Conservation (phyloP, 306 rosid genomes). For the Ormosia emarginata region DNA sequence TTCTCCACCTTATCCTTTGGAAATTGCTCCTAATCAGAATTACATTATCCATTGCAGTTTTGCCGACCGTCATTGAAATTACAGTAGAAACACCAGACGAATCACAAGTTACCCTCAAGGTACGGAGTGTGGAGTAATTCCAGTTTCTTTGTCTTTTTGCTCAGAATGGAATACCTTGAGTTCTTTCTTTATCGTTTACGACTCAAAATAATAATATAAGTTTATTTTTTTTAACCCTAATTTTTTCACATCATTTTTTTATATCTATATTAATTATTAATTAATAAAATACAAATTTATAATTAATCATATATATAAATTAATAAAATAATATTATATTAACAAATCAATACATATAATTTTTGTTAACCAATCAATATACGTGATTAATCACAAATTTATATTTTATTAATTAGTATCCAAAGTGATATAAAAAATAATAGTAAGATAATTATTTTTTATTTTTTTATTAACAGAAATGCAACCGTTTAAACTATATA, state of each 20-base stretch:
- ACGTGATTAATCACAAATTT: too few species aligned
- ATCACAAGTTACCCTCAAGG: constrained; percentile 80
- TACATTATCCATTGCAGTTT: constrained; percentile 45
- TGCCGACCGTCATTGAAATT: constrained; percentile 79
- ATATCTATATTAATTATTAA: too few species aligned
- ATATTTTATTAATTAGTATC: too few species aligned
- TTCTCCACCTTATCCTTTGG: constrained; percentile 22
- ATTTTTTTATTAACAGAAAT: not conserved
- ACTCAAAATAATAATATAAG: not conserved
- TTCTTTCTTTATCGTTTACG: not conserved
- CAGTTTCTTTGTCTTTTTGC: not conserved
- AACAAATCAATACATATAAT: too few species aligned
- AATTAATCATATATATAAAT: too few species aligned
- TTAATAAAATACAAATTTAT: too few species aligned
- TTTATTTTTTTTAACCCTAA: too few species aligned
- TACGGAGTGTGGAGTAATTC: constrained; percentile 7
- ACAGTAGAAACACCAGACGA: constrained; percentile 67
- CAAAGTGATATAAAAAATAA: too few species aligned
- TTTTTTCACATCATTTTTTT: too few species aligned
- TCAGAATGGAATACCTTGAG: not conserved
- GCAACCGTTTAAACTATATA: not conserved
- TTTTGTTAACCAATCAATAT: too few species aligned
- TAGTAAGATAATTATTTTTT: too few species aligned
- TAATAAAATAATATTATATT: too few species aligned
- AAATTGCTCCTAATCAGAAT: not conserved